These are phyloP conservation scores for Simmondsia chinensis DNA, from an alignment of 148 eudicot species.

Conservation along the genomic window DNA sequence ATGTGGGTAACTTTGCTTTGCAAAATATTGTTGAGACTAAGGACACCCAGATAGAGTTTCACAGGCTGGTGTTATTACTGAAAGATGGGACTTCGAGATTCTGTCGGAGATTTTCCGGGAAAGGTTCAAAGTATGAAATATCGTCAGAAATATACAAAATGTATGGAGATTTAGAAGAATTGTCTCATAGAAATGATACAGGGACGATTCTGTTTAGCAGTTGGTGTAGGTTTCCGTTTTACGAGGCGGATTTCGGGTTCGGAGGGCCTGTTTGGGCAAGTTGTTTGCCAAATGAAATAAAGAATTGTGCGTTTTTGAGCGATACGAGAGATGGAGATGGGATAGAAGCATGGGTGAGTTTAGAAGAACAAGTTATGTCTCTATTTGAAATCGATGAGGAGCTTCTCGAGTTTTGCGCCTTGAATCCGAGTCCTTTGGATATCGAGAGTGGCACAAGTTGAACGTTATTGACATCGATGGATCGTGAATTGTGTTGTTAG, in stretches of 20 bases:
- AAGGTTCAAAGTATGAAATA: not conserved
- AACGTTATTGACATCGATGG: too few species aligned
- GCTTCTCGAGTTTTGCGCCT: slow-evolving; percentile 10
- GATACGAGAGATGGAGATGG: slow-evolving; percentile 24
- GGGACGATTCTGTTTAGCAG: slow-evolving; percentile 19
- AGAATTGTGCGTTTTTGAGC: slow-evolving; percentile 13
- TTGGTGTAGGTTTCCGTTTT: slow-evolving; percentile 32
- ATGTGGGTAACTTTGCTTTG: slow-evolving; percentile 17
- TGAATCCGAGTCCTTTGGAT: slow-evolving; percentile 16
- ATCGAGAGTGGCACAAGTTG: too few species aligned
- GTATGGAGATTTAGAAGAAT: slow-evolving; percentile 1
- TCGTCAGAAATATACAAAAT: slow-evolving; percentile 1
- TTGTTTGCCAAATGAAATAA: slow-evolving; percentile 7
- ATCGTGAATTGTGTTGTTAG: too few species aligned
- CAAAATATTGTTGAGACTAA: slow-evolving; percentile 7
- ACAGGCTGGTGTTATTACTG: slow-evolving; percentile 3
- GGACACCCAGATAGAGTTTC: not conserved
- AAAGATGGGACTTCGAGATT: slow-evolving; percentile 6
- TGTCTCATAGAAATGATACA: not conserved
- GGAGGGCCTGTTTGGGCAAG: slow-evolving; percentile 36
- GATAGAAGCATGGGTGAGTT: slow-evolving; percentile 36
- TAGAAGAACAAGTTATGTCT: slow-evolving; percentile 20
- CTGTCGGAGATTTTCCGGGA: not conserved
- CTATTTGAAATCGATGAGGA: slow-evolving; percentile 17
- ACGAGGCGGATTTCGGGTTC: slow-evolving; percentile 33